Conservation (phyloP, 352 stramenopile genomes). For the Pythium plurisporium region DNA sequence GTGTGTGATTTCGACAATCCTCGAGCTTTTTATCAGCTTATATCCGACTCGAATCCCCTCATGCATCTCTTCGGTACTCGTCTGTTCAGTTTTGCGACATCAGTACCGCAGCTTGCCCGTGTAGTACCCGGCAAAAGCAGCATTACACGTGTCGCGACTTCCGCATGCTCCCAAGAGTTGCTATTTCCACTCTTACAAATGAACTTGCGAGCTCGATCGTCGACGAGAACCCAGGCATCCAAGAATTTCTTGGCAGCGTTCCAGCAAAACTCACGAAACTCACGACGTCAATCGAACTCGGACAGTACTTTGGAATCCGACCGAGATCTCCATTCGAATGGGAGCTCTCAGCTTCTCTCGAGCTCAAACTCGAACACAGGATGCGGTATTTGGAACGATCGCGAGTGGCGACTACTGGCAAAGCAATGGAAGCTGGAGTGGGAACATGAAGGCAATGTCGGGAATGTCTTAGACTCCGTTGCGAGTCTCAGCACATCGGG, state of each 20-base stretch:
- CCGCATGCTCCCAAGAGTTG: slow-evolving; percentile 25
- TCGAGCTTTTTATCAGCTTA: slow-evolving; percentile 66
- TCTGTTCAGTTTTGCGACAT: slow-evolving; percentile 69
- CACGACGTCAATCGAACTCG: background rate
- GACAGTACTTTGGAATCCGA: background rate
- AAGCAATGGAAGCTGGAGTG: slow-evolving; percentile 28
- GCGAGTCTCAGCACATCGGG: slow-evolving; percentile 24
- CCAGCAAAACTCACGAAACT: slow-evolving; percentile 9
- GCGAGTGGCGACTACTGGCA: slow-evolving; percentile 22
- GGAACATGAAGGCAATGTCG: slow-evolving; percentile 28
- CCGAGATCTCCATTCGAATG: background rate
- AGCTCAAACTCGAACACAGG: background rate
- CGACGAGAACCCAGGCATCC: slow-evolving; percentile 23
- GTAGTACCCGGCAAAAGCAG: slow-evolving; percentile 46
- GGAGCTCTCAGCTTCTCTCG: background rate
- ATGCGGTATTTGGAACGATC: slow-evolving; percentile 20
- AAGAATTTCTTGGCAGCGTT: slow-evolving; percentile 46
- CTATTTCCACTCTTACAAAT: slow-evolving; percentile 48
- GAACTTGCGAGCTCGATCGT: slow-evolving; percentile 36
- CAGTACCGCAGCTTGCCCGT: slow-evolving; percentile 36
- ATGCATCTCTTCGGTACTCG: slow-evolving; percentile 73
- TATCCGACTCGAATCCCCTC: slow-evolving; percentile 70
- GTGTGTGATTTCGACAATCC: slow-evolving; percentile 77
- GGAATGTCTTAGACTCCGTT: slow-evolving; percentile 25
- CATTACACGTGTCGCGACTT: slow-evolving; percentile 45